Conservation (phyloP, 176 grass and related monocot genomes). For the Stipa capillata region DNA sequence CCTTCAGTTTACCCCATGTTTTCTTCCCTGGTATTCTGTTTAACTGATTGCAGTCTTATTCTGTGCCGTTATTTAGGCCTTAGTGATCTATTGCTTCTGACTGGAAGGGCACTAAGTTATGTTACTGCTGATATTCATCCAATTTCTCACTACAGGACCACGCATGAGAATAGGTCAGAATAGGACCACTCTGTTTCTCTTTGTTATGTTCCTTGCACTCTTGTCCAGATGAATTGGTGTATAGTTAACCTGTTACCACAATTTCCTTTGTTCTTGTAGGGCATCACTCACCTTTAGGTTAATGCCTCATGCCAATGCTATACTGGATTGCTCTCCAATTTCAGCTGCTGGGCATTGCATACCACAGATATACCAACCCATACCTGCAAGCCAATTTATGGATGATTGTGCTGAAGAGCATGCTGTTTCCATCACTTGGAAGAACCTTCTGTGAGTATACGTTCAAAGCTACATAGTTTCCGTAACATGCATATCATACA, state of each 20-base stretch:
- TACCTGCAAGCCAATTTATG: constrained; percentile 63
- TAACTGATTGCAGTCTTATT: background rate
- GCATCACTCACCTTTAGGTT: constrained; percentile 71
- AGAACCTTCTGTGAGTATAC: constrained; percentile 50
- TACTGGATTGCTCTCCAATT: constrained; percentile 74
- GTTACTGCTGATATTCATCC: constrained; percentile 61
- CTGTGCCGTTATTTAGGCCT: background rate
- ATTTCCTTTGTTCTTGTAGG: constrained; percentile 29
- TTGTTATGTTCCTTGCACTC: background rate
- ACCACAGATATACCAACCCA: constrained; percentile 55
- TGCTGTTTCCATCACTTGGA: constrained; percentile 37
- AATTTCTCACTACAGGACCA: constrained; percentile 41
- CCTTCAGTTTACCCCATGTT: background rate
- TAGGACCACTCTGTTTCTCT: background rate
- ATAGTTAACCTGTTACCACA: background rate
- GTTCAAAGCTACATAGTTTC: constrained; percentile 3
- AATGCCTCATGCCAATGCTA: constrained; percentile 58
- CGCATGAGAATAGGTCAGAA: constrained; percentile 26
- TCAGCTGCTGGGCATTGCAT: constrained; percentile 55
- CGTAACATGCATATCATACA: background rate
- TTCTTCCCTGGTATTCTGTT: background rate
- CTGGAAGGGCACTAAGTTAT: constrained; percentile 64
- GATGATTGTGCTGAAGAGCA: constrained; percentile 55
- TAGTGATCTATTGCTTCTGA: constrained; percentile 52
- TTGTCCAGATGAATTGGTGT: background rate